These are phyloP conservation scores for Cercospora janseana DNA, from an alignment of 2,329 filamentous ascomycete genomes.

Conservation along the genomic window DNA sequence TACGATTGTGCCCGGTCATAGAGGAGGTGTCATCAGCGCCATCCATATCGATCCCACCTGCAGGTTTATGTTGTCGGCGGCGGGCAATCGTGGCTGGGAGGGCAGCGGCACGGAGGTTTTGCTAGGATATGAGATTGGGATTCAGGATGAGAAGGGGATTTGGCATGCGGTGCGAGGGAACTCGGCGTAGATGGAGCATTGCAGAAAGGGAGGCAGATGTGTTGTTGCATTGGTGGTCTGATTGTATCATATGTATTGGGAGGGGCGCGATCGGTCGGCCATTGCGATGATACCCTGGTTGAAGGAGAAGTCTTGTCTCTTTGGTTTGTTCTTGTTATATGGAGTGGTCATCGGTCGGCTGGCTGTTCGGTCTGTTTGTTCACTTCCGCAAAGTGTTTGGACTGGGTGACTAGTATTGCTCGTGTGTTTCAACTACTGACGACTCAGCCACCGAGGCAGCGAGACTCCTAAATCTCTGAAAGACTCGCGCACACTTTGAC, in stretches of 20 bases:
- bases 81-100: conserved; percentile 93
- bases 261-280: not conserved
- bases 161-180: conserved; percentile 31
- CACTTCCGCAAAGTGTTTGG: too few relatives aligned
- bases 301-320: not conserved
- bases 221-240: not conserved
- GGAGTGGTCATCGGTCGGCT: too few relatives aligned
- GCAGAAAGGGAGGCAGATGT: too few relatives aligned
- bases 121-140: conserved; percentile 84
- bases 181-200: not conserved
- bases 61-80: conserved; percentile 85
- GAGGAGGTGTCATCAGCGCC: conserved; percentile 82
- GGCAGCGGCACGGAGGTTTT: conserved; percentile 81
- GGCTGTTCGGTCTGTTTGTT: too few relatives aligned
- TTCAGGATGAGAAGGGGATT: conserved; percentile 32
- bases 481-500: too few relatives aligned
- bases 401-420: too few relatives aligned
- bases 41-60: conserved; percentile 86
- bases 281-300: conserved; percentile 11
- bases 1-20: conserved; percentile 88
- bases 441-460: too few relatives aligned
- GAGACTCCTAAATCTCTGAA: too few relatives aligned
- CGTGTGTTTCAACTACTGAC: too few relatives aligned
- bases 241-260: not conserved
- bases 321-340: too few relatives aligned